Conservation (phyloP, 2,329 filamentous ascomycete genomes). For the Tolypocladium pustulatum region DNA sequence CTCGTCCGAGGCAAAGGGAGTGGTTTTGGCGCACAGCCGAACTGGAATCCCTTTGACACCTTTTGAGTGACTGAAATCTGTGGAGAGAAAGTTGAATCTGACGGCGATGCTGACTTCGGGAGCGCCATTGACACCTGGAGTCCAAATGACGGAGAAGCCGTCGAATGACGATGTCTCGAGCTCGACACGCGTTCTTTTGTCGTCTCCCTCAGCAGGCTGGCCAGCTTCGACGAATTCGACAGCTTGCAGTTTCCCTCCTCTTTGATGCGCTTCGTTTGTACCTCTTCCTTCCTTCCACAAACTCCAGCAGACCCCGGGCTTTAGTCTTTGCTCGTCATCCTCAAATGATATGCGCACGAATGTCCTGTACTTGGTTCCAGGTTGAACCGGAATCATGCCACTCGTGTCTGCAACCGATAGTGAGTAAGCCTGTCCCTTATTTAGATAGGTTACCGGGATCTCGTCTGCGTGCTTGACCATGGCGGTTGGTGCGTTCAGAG, state of each 20-base stretch:
- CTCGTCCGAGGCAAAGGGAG: slow-evolving; percentile 45
- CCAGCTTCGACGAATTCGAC: slow-evolving; percentile 79
- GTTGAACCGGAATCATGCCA: slow-evolving; percentile 45
- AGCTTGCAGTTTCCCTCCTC: slow-evolving; percentile 83
- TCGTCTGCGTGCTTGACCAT: slow-evolving; percentile 89
- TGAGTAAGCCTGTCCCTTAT: slow-evolving; percentile 93
- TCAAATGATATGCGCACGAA: slow-evolving; percentile 95
- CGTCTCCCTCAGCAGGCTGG: slow-evolving; percentile 49
- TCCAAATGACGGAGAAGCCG: slow-evolving; percentile 87
- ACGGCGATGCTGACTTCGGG: slow-evolving; percentile 80
- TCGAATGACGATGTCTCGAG: slow-evolving; percentile 77
- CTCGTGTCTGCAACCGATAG: slow-evolving; percentile 73
- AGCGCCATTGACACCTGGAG: slow-evolving; percentile 54
- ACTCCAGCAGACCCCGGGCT: slow-evolving; percentile 74
- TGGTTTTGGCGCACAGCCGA: slow-evolving; percentile 83
- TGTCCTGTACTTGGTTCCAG: slow-evolving; percentile 69
- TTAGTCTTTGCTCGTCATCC: slow-evolving; percentile 82
- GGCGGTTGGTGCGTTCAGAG: slow-evolving; percentile 85
- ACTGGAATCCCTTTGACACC: slow-evolving; percentile 97
- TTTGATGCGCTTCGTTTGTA: slow-evolving; percentile 89
- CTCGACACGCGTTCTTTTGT: slow-evolving; percentile 58
- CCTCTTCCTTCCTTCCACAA: slow-evolving; percentile 94
- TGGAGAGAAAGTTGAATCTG: slow-evolving; percentile 96
- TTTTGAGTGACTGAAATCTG: slow-evolving; percentile 97
- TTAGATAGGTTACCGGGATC: slow-evolving; percentile 94